These are phyloP conservation scores for Nakazawaea pomicola DNA, from an alignment of 805 yeast species.

Conservation along the genomic window DNA sequence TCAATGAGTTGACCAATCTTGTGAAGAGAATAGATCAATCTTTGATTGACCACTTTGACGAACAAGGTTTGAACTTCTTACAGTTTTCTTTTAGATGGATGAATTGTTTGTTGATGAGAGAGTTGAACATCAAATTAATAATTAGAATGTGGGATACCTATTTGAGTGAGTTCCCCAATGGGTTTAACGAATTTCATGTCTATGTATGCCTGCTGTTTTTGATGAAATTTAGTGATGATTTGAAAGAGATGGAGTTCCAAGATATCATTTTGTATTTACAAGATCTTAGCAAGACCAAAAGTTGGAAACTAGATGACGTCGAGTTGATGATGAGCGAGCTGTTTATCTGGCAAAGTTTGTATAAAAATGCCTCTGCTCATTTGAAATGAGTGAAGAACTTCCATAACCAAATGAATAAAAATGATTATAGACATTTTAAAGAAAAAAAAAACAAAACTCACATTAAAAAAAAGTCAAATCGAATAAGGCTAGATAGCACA, in stretches of 20 bases:
- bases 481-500: no score
- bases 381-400: conserved; percentile 47
- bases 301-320: conserved; percentile 85
- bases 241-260: conserved; percentile 87
- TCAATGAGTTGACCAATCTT: conserved; percentile 68
- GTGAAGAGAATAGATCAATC: conserved; percentile 76
- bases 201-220: conserved; percentile 97
- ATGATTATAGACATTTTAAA: no score
- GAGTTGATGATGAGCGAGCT: conserved; percentile 94
- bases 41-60: conserved; percentile 66
- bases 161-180: conserved; percentile 64
- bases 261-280: conserved; percentile 90
- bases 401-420: no score
- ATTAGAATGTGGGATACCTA: conserved; percentile 99
- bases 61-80: conserved; percentile 86
- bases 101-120: conserved; percentile 97
- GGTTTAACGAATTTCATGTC: conserved; percentile 89
- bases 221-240: conserved; percentile 75
- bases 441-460: background rate
- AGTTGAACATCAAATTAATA: conserved; percentile 68
- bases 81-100: conserved; percentile 98
- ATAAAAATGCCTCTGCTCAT: conserved; percentile 87
- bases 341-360: conserved; percentile 91
- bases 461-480: background rate
- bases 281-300: conserved; percentile 70